Conservation (phyloP, 148 eudicot genomes). For the Talinum fruticosum region DNA sequence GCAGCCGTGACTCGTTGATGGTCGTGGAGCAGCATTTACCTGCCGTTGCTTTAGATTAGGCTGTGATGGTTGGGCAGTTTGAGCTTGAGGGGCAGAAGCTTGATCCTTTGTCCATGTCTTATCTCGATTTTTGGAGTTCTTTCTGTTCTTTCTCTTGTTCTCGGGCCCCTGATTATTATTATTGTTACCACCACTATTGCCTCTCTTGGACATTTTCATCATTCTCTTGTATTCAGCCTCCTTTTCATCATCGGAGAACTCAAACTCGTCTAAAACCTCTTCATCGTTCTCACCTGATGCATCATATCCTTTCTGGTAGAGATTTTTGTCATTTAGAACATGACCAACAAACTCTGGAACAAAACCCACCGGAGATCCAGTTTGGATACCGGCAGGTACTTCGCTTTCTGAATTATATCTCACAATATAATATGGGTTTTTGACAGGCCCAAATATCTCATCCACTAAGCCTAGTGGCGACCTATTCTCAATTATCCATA, state of each 20-base stretch:
- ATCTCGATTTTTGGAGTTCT: conserved; percentile 39
- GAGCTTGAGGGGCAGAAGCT: conserved; percentile 26
- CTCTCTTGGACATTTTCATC: conserved; percentile 70
- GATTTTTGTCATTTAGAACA: conserved; percentile 58
- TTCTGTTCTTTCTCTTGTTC: conserved; percentile 44
- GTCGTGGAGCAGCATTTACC: not conserved
- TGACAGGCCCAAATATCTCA: conserved; percentile 97
- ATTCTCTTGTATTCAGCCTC: conserved; percentile 77
- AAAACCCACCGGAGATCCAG: conserved; percentile 66
- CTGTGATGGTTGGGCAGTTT: conserved; percentile 19
- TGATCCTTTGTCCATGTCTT: conserved; percentile 35
- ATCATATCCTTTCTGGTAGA: conserved; percentile 92
- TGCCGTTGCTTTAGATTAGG: not conserved
- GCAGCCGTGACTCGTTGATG: conserved; percentile 19
- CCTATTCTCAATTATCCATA: conserved; percentile 80
- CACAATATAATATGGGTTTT: conserved; percentile 75
- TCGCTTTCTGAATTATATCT: conserved; percentile 82
- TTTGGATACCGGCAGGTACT: conserved; percentile 64
- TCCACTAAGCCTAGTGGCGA: conserved; percentile 78
- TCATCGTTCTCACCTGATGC: conserved; percentile 93
- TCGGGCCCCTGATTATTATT: conserved; percentile 34
- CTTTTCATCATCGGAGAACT: conserved; percentile 92
- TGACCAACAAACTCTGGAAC: conserved; percentile 73
- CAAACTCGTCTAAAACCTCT: conserved; percentile 59
- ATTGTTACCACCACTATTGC: conserved; percentile 34